phyloP scores from a whole-genome alignment of 495 filamentous ascomycete species.

The Trichoderma gamsii region DNA sequence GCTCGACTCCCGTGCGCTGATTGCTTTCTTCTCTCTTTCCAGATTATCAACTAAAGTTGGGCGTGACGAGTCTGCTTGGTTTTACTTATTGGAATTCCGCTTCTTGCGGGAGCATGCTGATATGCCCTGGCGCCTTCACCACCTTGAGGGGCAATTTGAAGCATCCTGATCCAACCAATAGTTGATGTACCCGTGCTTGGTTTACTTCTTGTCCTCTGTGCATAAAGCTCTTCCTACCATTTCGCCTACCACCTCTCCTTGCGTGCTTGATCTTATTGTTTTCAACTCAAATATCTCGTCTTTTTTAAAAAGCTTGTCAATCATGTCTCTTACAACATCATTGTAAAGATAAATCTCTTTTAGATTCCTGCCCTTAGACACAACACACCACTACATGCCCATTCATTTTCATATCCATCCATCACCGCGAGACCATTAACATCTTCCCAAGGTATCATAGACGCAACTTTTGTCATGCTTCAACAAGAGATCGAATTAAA shows the following conservation, averaged over 20 bases:
- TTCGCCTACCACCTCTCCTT: neutral
- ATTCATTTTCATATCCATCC: too few species aligned
- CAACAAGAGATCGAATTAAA: slow-evolving; percentile 15
- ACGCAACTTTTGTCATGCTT: neutral
- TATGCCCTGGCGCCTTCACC: slow-evolving; percentile 53
- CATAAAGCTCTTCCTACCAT: neutral
- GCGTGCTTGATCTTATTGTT: neutral
- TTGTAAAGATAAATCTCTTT: too few species aligned
- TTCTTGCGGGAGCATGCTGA: slow-evolving; percentile 44
- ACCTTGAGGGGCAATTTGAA: slow-evolving; percentile 53
- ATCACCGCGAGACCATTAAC: neutral
- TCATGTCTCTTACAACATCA: too few species aligned
- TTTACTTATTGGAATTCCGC: slow-evolving; percentile 35
- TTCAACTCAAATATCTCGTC: too few species aligned
- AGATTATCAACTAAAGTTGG: slow-evolving; percentile 53
- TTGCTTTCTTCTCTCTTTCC: slow-evolving; percentile 26
- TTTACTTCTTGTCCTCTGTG: too few species aligned
- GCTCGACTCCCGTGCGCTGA: neutral
- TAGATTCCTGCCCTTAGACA: too few species aligned
- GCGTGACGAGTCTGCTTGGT: slow-evolving; percentile 48
- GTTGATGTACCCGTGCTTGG: neutral
- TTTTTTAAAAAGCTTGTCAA: too few species aligned
- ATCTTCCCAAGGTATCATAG: neutral
- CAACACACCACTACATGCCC: too few species aligned
- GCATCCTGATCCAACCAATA: slow-evolving; percentile 47